Evolutionary conservation across 805 yeast species (phyloP).

Genomic region (Starmerella apis): DNA sequence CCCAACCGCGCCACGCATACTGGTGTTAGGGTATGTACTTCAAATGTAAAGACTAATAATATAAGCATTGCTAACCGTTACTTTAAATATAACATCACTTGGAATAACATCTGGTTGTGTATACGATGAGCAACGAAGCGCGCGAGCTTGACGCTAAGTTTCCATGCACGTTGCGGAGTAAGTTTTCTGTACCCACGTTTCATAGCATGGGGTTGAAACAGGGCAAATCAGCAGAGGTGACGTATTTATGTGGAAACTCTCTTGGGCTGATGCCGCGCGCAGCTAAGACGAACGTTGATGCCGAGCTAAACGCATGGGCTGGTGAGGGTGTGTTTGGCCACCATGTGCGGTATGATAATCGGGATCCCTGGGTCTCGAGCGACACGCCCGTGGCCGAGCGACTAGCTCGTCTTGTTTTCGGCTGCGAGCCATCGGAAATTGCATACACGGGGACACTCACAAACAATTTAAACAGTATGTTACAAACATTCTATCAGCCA

Average conservation of each 20-base stretch:
- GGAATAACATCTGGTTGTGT: too few relatives aligned
- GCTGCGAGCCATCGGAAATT: constrained; percentile 52
- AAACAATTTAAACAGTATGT: constrained; percentile 62
- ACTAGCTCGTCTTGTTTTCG: constrained; percentile 70
- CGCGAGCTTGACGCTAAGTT: background rate
- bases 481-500: constrained; percentile 69
- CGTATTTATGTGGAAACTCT: constrained; percentile 87
- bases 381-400: constrained; percentile 66
- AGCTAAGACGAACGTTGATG: constrained; percentile 46
- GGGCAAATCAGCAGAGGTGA: constrained; percentile 27
- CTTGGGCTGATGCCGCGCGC: constrained; percentile 75
- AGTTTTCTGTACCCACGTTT: constrained; percentile 60
- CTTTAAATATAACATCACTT: background rate
- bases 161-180: constrained; percentile 29
- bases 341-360: constrained; percentile 37
- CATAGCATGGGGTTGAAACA: constrained; percentile 43
- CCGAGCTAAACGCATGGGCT: constrained; percentile 76
- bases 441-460: constrained; percentile 85
- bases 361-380: constrained; percentile 71
- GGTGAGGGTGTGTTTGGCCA: constrained; percentile 76
- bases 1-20: background rate
- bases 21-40: background rate
- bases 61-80: background rate
- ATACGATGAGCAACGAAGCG: constrained; percentile 1
- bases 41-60: background rate